Percentiles rank a stretch among this genome's conserved stretches.
Evolutionary conservation across 805 yeast species (phyloP).

Genomic region (Kuraishia capsulata): DNA sequence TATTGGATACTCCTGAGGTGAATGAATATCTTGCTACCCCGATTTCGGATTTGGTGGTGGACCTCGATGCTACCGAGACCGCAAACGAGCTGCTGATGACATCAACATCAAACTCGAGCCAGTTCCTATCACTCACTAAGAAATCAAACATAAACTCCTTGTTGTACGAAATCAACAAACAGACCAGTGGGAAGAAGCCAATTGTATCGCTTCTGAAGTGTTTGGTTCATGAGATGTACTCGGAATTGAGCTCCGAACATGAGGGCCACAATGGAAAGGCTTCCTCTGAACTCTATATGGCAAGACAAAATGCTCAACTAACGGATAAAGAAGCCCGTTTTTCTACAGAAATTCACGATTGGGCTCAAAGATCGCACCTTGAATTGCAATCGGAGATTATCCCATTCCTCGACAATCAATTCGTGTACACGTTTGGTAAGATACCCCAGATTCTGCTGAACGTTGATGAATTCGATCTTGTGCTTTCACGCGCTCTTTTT

Average conservation of each 20-base stretch:
- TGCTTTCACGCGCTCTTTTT: slow-evolving; percentile 18
- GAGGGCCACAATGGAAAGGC: too few relatives aligned
- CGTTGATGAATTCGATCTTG: slow-evolving; percentile 22
- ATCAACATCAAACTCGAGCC: slow-evolving; percentile 15
- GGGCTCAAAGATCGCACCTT: slow-evolving; percentile 25
- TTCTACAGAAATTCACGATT: slow-evolving; percentile 14
- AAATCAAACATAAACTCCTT: slow-evolving; percentile 17
- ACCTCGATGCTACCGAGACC: slow-evolving; percentile 13
- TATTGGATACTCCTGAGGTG: slow-evolving; percentile 11
- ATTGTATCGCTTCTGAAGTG: slow-evolving; percentile 13
- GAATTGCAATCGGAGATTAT: slow-evolving; percentile 22
- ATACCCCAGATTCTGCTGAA: slow-evolving; percentile 20
- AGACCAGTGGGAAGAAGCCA: slow-evolving; percentile 21
- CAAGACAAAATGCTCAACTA: background rate
- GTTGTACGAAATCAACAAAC: slow-evolving; percentile 16
- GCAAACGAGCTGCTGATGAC: slow-evolving; percentile 20
- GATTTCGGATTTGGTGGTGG: slow-evolving; percentile 9
- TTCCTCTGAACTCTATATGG: background rate
- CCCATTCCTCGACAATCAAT: slow-evolving; percentile 17
- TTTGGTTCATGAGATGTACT: slow-evolving; percentile 15
- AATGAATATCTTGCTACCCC: slow-evolving; percentile 16
- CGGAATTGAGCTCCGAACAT: background rate
- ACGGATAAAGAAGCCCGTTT: slow-evolving; percentile 4
- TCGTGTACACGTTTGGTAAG: slow-evolving; percentile 17
- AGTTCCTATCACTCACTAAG: slow-evolving; percentile 16